Evolutionary conservation across 2,329 filamentous ascomycete species (phyloP), one percentile per base, ranked within the genome.

Genomic region (Botrytis cinerea): DNA sequence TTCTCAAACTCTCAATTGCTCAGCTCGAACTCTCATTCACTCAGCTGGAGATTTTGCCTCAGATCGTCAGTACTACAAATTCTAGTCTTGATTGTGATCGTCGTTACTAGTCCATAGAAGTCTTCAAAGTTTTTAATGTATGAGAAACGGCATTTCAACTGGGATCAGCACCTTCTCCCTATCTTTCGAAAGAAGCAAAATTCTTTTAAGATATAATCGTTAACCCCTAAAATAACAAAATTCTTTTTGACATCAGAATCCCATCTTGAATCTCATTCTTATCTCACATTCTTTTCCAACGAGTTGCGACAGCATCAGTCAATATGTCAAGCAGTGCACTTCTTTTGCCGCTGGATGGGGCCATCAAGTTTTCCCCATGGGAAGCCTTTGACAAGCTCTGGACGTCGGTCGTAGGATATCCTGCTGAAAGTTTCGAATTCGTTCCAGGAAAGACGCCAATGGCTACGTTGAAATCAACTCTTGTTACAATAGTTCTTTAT

Each of bases 371-470:
- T 10, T 77, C 76, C 8, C 77, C 75, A 83, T 98, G 96, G 96
- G 93, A 95, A 79, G 90, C 97, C 84, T 98, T 98, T 88, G 92
- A 92, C 85, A 93, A 94, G 86, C 90, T 87, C 79, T 98, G 92
- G 84, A 91, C 92, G 82, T 83, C 87, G 73, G 86, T 93, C 76
- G 87, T 88, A 74, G 95, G 95, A 80, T 97, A 95, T 84, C 91
- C 93, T 77, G 91, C 93, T 76, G 90, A 93, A 78, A 91, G 97
- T 76, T 98, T 98, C 85, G 85, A 88, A 77, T 98, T 98, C 84
- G 86, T 90, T 74, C 88, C 91, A 60, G 93, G 93, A 80, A 85
- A 90, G 83, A 98, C 95, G 45, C 93, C 94, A 76, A 92, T 98
- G 88, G 97, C 95, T 72, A 98, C 95, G 6, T 86, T 98, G 80